Evolutionary conservation across 805 yeast genomes (phyloP).

Genomic region (Jamesozyma lodderae): DNA sequence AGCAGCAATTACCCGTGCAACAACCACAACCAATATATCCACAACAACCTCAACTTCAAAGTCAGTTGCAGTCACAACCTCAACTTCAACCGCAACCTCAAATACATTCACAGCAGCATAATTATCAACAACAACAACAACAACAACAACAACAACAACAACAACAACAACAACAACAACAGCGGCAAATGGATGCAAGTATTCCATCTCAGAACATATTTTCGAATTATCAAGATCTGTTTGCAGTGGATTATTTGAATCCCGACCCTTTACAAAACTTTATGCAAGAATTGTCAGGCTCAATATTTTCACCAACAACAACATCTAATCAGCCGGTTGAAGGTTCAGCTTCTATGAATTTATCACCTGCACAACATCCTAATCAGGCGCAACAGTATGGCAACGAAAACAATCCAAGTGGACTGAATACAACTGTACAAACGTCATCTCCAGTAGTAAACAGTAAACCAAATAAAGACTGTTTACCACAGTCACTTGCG

Average conservation of each 20-base stretch:
- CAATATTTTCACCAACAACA: constrained; percentile 4
- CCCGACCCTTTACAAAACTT: constrained; percentile 18
- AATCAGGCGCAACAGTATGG: too few species aligned
- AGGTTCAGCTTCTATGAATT: too few species aligned
- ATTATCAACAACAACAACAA: background rate
- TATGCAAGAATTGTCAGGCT: constrained; percentile 15
- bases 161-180: constrained; percentile 1
- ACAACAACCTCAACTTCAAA: background rate
- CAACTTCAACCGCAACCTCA: background rate
- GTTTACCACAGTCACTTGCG: background rate
- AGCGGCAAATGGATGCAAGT: constrained; percentile 1
- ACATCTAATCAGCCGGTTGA: too few species aligned
- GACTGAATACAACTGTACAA: too few species aligned
- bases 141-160: background rate
- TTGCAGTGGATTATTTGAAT: constrained; percentile 14
- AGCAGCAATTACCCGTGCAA: constrained; percentile 4
- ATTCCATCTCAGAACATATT: background rate
- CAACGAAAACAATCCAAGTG: too few species aligned
- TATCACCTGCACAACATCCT: too few species aligned
- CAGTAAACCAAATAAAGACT: too few species aligned
- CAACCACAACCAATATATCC: background rate
- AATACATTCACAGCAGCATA: background rate
- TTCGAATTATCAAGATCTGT: constrained; percentile 8
- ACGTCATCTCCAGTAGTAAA: too few species aligned
- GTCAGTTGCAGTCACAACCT: background rate